Percentiles rank a stretch among this genome's conserved stretches.
Conservation (phyloP, 73 alveolate genomes). For the Blepharisma japonicum region DNA sequence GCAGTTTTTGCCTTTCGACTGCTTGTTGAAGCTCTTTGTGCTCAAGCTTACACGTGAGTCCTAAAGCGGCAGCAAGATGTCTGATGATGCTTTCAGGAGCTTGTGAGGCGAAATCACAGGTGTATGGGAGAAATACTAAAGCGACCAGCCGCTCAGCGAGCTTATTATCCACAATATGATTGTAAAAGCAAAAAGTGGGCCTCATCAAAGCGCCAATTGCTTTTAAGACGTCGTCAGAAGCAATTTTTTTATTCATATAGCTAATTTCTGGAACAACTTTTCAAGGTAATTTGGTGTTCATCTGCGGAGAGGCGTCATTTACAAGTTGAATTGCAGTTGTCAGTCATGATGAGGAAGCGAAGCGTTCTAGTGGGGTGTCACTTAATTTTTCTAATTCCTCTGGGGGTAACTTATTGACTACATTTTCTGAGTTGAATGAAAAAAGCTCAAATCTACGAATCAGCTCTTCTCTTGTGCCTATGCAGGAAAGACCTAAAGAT, state of each 20-base stretch:
- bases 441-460: neutral
- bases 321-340: neutral
- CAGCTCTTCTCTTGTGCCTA: conserved; percentile 26
- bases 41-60: neutral
- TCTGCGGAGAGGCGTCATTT: neutral
- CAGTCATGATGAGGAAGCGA: neutral
- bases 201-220: conserved; percentile 33
- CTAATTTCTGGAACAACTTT: conserved; percentile 25
- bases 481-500: neutral
- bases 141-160: conserved; percentile 28
- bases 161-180: neutral
- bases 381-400: conserved; percentile 24
- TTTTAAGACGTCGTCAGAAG: conserved; percentile 20
- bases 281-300: conserved; percentile 19
- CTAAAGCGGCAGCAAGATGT: conserved; percentile 3
- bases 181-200: conserved; percentile 31
- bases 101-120: neutral
- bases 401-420: neutral
- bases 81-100: neutral
- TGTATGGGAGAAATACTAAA: conserved; percentile 18
- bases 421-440: conserved; percentile 27
- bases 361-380: conserved; percentile 15
- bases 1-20: conserved; percentile 7
- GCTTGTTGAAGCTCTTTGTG: neutral
- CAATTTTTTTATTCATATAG: conserved; percentile 24